These are phyloP conservation scores for Trichoderma gamsii DNA, from an alignment of 495 filamentous ascomycete species.

Conservation along the genomic window DNA sequence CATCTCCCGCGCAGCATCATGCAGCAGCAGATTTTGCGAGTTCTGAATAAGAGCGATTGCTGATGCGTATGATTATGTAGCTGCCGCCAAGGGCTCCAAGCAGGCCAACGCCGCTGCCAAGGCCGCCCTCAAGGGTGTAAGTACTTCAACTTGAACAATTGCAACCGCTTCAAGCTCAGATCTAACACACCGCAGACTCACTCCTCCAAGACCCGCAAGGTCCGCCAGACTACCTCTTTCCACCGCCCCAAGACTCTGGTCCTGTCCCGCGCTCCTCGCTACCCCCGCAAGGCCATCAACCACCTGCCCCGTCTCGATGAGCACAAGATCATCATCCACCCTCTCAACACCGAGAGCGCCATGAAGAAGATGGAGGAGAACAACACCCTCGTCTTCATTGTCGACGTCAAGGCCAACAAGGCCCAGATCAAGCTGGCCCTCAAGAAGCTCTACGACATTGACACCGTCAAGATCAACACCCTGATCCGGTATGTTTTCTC, in stretches of 20 bases:
- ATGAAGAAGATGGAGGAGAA: conserved; percentile 99
- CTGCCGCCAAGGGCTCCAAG: conserved; percentile 56
- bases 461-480: conserved; percentile 97
- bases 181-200: conserved; percentile 42
- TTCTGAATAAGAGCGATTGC: conserved; percentile 48
- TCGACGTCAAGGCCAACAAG: conserved; percentile 98
- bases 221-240: conserved; percentile 89
- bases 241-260: conserved; percentile 93
- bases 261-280: conserved; percentile 87
- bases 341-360: conserved; percentile 93
- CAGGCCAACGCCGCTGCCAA: conserved; percentile 90
- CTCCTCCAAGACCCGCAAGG: conserved; percentile 85
- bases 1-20: conserved; percentile 37
- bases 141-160: conserved; percentile 24
- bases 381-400: conserved; percentile 98
- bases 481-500: conserved; percentile 71
- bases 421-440: conserved; percentile 96
- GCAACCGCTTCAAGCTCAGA: too few relatives aligned
- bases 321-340: conserved; percentile 79
- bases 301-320: conserved; percentile 87
- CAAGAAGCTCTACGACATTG: conserved; percentile 99
- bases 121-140: conserved; percentile 84
- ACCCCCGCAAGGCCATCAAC: conserved; percentile 90
- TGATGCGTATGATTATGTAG: conserved; percentile 46
- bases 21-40: conserved; percentile 59